Evolutionary conservation across 179 eudicot genomes (phyloP), one percentile per base, ranked within the genome.

Genomic region (Silene vulgaris): DNA sequence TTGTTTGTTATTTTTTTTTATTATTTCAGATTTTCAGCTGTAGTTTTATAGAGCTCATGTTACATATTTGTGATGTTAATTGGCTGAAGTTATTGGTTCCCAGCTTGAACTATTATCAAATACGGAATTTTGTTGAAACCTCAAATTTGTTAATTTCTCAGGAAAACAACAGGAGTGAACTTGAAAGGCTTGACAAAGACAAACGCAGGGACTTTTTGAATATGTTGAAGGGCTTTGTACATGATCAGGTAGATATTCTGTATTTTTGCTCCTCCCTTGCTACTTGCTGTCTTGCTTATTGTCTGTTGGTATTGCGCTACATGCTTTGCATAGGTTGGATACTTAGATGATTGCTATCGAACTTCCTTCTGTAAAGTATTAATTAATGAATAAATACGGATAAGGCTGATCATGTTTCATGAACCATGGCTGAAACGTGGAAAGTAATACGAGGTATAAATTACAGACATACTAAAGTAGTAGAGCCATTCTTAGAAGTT

Each of bases 151-250:
- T 54, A 62, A 80, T 14, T 50, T 32, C 83, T 82, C 92, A 95
- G 99, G 97, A 95, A 84, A 95, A 95, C 73, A 92, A 91, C 72
- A 78, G 82, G 83, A 85, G 70, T 82, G 99, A 95, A 75, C 85
- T 90, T 62, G 89, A 85, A 52, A 86, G 99, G 84, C 78, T 95
- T 64, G 91, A 89, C 73, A 85, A 78, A 85, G 97, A 92, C 80
- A 90, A 93, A 66, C 86, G 73, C 65, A 77, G 69, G 13, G 89
- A 95, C 76, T 91, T 93, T 69, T 78, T 89, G 81, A 84, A 87
- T 73, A 95, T 95, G 99, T 71, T 95, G 89, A 90, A 93, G 80
- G 97, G 97, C 43, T 95, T 92, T 79, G 97, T 95, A 40, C 82
- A 63, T 75, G 88, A 84, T 87, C 99, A 95, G 97, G 99, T 95